A percentile compares a stretch with the other conserved stretches of the same genome.
These are phyloP conservation scores for Penicillium nordicum DNA, from an alignment of 2,329 filamentous ascomycete genomes.

Conservation along the genomic window DNA sequence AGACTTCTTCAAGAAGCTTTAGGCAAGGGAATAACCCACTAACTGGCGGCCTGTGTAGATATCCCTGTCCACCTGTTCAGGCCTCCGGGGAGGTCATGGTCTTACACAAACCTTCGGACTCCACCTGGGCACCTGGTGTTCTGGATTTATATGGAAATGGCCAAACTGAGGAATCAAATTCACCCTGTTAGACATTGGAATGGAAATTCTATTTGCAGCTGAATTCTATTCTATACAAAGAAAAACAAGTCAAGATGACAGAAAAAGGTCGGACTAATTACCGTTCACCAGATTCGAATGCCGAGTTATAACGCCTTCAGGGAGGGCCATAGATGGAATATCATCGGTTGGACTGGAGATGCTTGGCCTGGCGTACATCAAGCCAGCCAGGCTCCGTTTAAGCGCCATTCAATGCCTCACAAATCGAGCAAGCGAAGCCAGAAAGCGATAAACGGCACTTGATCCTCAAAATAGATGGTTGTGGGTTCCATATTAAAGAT, in stretches of 20 bases:
- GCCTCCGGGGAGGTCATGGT: background rate
- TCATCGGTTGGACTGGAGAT: background rate
- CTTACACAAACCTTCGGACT: background rate
- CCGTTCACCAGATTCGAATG: background rate
- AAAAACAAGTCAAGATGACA: background rate
- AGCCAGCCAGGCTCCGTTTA: background rate
- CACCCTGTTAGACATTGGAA: background rate
- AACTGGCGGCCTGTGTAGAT: conserved; percentile 13
- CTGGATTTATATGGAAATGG: background rate
- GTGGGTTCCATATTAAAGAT: background rate
- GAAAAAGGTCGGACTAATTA: background rate
- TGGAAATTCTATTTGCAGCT: background rate
- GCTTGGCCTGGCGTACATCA: background rate
- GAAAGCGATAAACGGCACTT: no score
- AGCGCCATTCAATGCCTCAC: background rate
- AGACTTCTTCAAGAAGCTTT: conserved; percentile 13
- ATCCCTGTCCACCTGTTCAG: background rate
- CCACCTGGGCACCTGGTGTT: no score
- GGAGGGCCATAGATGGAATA: background rate
- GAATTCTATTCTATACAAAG: background rate
- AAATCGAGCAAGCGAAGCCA: background rate
- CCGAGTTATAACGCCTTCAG: background rate
- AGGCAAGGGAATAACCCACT: conserved; percentile 15
- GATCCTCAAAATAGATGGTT: background rate
- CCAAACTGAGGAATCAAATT: background rate